phyloP scores from a whole-genome alignment of 23 red algal genomes.

The Gracilaria gracilis region DNA sequence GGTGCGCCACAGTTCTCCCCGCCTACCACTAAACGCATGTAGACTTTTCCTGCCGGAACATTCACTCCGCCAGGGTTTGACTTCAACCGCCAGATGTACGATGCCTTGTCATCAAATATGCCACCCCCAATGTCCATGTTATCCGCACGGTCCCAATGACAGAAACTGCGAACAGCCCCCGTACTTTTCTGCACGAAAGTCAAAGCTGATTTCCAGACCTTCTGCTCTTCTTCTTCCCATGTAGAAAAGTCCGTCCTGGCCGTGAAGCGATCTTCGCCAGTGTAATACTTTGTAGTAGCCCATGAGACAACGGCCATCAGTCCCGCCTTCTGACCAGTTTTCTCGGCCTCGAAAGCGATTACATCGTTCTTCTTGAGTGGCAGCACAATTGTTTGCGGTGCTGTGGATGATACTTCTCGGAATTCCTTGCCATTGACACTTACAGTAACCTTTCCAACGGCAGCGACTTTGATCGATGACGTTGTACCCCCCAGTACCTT shows the following conservation, averaged over 20 bases:
- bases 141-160: slow-evolving; percentile 26
- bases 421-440: background rate
- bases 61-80: background rate
- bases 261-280: slow-evolving; percentile 12
- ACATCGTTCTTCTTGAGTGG: slow-evolving; percentile 5
- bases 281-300: background rate
- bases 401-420: background rate
- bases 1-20: slow-evolving; percentile 22
- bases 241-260: background rate
- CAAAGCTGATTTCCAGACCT: background rate
- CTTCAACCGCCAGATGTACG: slow-evolving; percentile 9
- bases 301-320: background rate
- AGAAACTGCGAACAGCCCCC: slow-evolving; percentile 19
- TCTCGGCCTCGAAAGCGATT: background rate
- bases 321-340: slow-evolving; percentile 6
- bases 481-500: background rate
- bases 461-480: slow-evolving; percentile 18
- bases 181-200: background rate
- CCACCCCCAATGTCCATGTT: slow-evolving; percentile 8
- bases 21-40: slow-evolving; percentile 6
- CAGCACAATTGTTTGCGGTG: background rate
- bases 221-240: slow-evolving; percentile 1
- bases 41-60: background rate
- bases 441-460: background rate
- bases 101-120: slow-evolving; percentile 20